phyloP scores from a whole-genome alignment of 208 protist species.

The Naegleria gruberi region DNA sequence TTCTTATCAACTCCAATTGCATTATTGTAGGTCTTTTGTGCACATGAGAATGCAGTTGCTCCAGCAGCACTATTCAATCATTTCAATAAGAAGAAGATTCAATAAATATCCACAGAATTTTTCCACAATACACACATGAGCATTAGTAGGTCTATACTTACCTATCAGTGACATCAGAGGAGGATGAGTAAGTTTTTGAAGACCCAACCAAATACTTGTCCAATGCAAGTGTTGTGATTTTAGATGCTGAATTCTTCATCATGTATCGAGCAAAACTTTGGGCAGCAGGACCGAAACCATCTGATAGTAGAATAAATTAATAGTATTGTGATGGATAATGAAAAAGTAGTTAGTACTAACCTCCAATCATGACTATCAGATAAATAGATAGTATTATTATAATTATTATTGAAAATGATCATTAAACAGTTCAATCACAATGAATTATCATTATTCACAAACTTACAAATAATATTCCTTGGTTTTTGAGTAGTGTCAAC shows the following conservation, averaged over 20 bases:
- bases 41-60: slow-evolving; percentile 7
- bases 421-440: not conserved
- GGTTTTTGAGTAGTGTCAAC: no score
- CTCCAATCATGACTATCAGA: not conserved
- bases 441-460: not conserved
- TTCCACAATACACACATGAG: not conserved
- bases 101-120: not conserved
- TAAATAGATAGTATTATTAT: no score
- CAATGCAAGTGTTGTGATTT: not conserved
- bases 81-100: not conserved
- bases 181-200: not conserved
- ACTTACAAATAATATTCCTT: slow-evolving; percentile 10
- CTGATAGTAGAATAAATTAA: no score
- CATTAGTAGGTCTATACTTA: not conserved
- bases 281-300: slow-evolving; percentile 5
- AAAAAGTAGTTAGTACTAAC: no score
- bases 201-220: not conserved
- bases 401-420: not conserved
- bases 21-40: not conserved
- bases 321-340: no score
- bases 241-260: not conserved
- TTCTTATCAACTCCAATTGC: not conserved
- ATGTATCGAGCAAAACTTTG: not conserved
- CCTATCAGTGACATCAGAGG: not conserved
- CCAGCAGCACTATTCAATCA: not conserved